phyloP scores from a whole-genome alignment of 2,329 filamentous ascomycete species.

The Sclerotinia trifoliorum region DNA sequence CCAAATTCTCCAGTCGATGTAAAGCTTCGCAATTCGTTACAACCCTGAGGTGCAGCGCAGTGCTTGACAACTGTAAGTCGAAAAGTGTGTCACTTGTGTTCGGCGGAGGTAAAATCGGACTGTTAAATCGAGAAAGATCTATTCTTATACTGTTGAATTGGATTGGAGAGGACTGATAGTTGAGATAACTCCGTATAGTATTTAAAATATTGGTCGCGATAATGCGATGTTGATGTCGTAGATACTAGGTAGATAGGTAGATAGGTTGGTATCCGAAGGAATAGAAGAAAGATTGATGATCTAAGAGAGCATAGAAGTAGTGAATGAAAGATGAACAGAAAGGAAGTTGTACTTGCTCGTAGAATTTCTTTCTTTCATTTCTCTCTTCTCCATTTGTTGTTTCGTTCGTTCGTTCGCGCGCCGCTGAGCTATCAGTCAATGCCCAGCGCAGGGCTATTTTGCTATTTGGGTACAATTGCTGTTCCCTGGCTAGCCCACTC shows the following conservation, averaged over 20 bases:
- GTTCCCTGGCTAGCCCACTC: background rate
- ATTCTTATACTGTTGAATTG: background rate
- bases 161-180: background rate
- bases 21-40: conserved; percentile 8
- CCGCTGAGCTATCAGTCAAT: background rate
- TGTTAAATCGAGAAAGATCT: background rate
- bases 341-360: no score
- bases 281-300: background rate
- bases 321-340: background rate
- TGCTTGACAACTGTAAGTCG: background rate
- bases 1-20: conserved; percentile 1
- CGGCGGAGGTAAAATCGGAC: background rate
- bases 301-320: background rate
- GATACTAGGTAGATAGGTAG: background rate
- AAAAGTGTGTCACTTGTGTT: background rate
- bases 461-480: background rate
- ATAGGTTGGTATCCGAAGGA: background rate
- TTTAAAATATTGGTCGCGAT: background rate
- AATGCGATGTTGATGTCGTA: background rate
- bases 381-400: background rate
- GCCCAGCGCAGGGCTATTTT: background rate
- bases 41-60: background rate
- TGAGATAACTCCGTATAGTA: background rate
- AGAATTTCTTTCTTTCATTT: background rate
- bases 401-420: background rate